Conservation (phyloP, 345 rosid genomes). For the Aethionema arabicum region DNA sequence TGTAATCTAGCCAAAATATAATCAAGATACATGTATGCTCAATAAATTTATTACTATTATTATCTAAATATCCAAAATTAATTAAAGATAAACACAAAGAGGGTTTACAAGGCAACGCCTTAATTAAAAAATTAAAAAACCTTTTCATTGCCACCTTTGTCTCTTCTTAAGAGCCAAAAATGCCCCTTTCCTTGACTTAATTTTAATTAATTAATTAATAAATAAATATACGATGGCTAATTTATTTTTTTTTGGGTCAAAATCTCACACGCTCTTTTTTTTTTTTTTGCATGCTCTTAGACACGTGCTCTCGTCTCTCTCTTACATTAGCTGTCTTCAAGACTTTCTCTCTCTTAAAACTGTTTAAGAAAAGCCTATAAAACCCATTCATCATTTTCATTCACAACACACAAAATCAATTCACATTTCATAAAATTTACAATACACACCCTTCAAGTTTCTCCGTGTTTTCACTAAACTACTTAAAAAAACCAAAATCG, state of each 20-base stretch:
- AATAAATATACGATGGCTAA: conserved; percentile 20
- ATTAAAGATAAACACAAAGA: background rate
- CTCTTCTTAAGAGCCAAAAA: conserved; percentile 39
- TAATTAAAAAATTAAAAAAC: background rate
- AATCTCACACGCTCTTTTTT: conserved; percentile 36
- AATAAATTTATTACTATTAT: too few species aligned
- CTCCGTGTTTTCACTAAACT: background rate
- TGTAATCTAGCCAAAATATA: too few species aligned
- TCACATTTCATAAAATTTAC: background rate
- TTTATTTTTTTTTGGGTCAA: conserved; percentile 30
- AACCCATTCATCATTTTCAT: conserved; percentile 27
- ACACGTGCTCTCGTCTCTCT: conserved; percentile 40
- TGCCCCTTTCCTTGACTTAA: conserved; percentile 39
- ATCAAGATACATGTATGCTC: too few species aligned
- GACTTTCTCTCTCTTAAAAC: conserved; percentile 21
- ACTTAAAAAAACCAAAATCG: background rate
- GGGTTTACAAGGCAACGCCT: conserved; percentile 18
- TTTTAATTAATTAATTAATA: background rate
- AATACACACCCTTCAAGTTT: background rate
- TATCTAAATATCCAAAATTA: too few species aligned
- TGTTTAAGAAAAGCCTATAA: conserved; percentile 28
- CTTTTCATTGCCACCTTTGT: conserved; percentile 31
- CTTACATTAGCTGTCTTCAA: conserved; percentile 32
- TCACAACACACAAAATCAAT: conserved; percentile 17
- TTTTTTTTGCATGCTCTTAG: conserved; percentile 33